Evolutionary conservation across 805 yeast genomes (phyloP).

Genomic region (Peterozyma xylosa): DNA sequence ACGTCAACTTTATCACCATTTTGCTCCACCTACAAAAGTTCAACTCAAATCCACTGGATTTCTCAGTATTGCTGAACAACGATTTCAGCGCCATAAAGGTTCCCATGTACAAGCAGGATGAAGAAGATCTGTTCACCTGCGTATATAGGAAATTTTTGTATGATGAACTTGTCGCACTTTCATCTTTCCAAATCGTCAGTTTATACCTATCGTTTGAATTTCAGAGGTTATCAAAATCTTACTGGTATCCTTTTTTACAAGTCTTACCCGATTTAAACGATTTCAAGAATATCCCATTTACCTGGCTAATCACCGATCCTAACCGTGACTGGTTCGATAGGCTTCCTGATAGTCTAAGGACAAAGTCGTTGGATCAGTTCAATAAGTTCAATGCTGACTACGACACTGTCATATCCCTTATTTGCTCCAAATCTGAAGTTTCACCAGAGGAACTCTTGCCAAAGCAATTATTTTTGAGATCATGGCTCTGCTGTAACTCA

Average conservation of each 20-base stretch:
- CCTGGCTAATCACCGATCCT: conserved; percentile 40
- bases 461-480: conserved; percentile 24
- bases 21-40: conserved; percentile 32
- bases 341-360: conserved; percentile 36
- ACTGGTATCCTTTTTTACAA: conserved; percentile 64
- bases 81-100: background rate
- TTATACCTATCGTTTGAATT: conserved; percentile 41
- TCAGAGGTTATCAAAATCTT: conserved; percentile 31
- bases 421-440: conserved; percentile 8
- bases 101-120: background rate
- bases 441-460: conserved; percentile 35
- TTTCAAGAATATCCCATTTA: conserved; percentile 50
- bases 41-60: conserved; percentile 17
- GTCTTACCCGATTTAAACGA: conserved; percentile 54
- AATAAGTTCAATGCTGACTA: conserved; percentile 39
- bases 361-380: conserved; percentile 33
- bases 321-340: conserved; percentile 21
- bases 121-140: conserved; percentile 12
- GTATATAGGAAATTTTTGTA: conserved; percentile 18
- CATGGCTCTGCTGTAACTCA: conserved; percentile 83
- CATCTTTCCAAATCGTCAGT: conserved; percentile 55
- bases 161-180: conserved; percentile 30
- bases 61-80: conserved; percentile 3
- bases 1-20: conserved; percentile 52
- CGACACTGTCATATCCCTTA: conserved; percentile 21